Conservation (phyloP, 2,329 filamentous ascomycete species). For the Tolypocladium paradoxum region DNA sequence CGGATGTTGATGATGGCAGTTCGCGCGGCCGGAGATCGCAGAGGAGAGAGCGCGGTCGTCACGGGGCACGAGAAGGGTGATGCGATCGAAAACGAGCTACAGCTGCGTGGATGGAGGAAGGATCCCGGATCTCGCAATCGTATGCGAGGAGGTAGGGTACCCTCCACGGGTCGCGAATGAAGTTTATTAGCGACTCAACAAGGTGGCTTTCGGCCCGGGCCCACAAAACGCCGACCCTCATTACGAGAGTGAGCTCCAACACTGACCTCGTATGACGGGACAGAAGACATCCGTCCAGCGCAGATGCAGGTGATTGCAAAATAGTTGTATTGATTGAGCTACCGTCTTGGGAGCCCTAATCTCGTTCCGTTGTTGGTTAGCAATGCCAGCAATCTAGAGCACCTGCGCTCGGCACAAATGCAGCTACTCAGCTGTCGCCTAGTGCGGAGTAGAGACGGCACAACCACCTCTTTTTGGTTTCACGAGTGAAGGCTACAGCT, state of each 20-base stretch:
- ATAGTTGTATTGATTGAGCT: neutral
- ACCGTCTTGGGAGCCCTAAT: neutral
- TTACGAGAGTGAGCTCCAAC: neutral
- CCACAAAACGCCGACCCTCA: slow-evolving; percentile 6
- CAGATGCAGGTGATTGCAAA: neutral
- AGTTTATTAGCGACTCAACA: neutral
- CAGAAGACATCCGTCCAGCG: neutral
- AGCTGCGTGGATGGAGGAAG: neutral
- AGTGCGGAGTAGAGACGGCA: neutral
- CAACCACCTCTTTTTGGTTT: neutral
- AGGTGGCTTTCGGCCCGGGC: slow-evolving; percentile 5
- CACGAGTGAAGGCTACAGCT: neutral
- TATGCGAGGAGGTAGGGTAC: neutral
- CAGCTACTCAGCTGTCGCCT: neutral
- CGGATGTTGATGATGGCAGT: neutral
- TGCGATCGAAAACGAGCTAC: neutral
- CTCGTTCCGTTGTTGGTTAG: neutral
- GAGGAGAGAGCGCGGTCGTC: neutral
- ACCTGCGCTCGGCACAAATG: neutral
- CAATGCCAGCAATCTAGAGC: neutral
- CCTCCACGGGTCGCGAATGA: neutral
- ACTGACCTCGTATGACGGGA: neutral
- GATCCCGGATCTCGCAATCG: neutral
- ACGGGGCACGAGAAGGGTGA: neutral
- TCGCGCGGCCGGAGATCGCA: neutral